A percentile compares a stretch with the other conserved stretches of the same genome.
Evolutionary conservation across 306 rosid genomes (phyloP).

Genomic region (Vachellia pachyceras): DNA sequence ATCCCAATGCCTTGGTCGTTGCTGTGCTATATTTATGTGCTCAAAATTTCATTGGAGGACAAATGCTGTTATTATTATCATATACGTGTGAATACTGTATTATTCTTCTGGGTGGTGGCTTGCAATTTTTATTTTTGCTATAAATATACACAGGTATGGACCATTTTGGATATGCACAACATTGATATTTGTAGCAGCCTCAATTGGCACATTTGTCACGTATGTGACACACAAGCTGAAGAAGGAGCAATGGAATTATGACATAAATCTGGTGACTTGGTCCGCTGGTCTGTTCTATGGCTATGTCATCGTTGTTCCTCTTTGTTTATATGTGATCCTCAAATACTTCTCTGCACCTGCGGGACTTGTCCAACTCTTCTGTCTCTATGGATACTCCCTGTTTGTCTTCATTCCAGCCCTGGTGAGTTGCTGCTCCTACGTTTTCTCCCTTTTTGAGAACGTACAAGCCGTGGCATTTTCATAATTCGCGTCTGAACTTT

Average conservation of each 20-base stretch:
- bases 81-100: no score
- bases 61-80: neutral
- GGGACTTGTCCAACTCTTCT: slow-evolving; percentile 78
- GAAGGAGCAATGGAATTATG: slow-evolving; percentile 71
- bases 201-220: slow-evolving; percentile 85
- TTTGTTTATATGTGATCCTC: slow-evolving; percentile 65
- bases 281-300: slow-evolving; percentile 90
- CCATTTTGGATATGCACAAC: slow-evolving; percentile 95
- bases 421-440: slow-evolving; percentile 51
- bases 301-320: slow-evolving; percentile 74
- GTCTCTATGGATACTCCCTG: slow-evolving; percentile 87
- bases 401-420: slow-evolving; percentile 82
- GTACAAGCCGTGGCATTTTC: slow-evolving; percentile 9
- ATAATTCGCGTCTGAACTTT: neutral
- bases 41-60: neutral
- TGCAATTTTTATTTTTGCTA: slow-evolving; percentile 25
- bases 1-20: neutral
- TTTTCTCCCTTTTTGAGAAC: slow-evolving; percentile 2
- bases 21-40: neutral
- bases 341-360: slow-evolving; percentile 89
- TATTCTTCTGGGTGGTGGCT: neutral
- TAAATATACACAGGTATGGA: slow-evolving; percentile 64
- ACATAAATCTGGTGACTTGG: slow-evolving; percentile 86
- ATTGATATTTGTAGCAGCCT: slow-evolving; percentile 83
- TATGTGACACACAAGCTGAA: slow-evolving; percentile 73